Evolutionary conservation across 352 stramenopile genomes (phyloP), one percentile per base, ranked within the genome.

Genomic region (Phytophthora tentaculata): DNA sequence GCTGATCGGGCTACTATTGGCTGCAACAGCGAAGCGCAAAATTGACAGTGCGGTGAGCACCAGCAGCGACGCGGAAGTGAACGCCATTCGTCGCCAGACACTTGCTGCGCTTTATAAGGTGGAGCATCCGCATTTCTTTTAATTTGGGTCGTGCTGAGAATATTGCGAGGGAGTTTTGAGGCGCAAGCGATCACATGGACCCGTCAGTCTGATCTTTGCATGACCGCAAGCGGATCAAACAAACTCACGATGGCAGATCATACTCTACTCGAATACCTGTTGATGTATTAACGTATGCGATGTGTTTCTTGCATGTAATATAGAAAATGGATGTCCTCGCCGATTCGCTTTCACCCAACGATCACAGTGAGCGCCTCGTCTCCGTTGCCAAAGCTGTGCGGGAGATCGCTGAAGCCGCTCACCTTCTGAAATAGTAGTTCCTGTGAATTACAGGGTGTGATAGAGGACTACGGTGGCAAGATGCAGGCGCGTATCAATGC

Each of bases 251-350:
- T 32, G 47, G 64, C 55, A 28, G 45, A 62, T 54, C 48, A 44
- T 26, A 20, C 50, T 48, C 22, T 41, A 1, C 14, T 48, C 1
- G 14, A 22, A 53, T 28, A 17, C 1, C 14, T 49, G 20, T 48
- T 60, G 16, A 61, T 64, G 39, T 73, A 73, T 66, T 72, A 59
- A 73, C 61, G 13, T 54, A 56, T 55, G 54, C 13, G 22, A 32
- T 61, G 28, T 59, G 5, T 73, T 61, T 26, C 19, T 35, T 67
- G 1, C 66, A 19, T 43, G 35, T 43, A n/a, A 19, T 52, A 51
- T 67, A 94, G 86, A 94, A 92, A 92, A 86, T 94, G 58, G 78
- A 76, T 68, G 69, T 81, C 19, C 71, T 92, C 53, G 81, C 82
- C 19, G 58, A 79, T 26, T 84, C 81, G 16, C 67, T 94, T 8